phyloP scores from a whole-genome alignment of 352 stramenopile genomes.

The Globisporangium lucens region DNA sequence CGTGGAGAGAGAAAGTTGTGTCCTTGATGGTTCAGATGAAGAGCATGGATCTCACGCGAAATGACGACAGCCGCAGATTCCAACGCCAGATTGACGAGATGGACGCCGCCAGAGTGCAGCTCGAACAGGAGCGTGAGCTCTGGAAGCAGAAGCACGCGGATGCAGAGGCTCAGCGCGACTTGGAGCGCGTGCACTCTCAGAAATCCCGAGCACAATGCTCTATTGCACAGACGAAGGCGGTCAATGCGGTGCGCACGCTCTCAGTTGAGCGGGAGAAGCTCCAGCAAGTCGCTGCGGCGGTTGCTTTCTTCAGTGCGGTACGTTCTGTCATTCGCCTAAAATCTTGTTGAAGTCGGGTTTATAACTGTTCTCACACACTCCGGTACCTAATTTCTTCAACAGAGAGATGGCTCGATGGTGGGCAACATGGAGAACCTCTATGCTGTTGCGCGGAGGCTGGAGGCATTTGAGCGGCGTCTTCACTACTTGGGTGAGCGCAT shows the following conservation, averaged over 20 bases:
- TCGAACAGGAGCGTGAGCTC: constrained; percentile 35
- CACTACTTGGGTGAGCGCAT: constrained; percentile 36
- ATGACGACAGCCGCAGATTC: constrained; percentile 13
- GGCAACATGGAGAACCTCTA: constrained; percentile 45
- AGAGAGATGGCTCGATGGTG: constrained; percentile 39
- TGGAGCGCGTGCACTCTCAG: constrained; percentile 35
- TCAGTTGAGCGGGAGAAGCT: constrained; percentile 45
- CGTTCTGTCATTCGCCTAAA: background rate
- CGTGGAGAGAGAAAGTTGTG: constrained; percentile 63
- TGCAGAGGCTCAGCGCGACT: constrained; percentile 55
- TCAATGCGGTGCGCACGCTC: constrained; percentile 49
- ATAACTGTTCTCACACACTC: too few relatives aligned
- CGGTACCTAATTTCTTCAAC: background rate
- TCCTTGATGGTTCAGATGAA: constrained; percentile 56
- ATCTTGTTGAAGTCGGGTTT: too few relatives aligned
- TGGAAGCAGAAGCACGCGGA: constrained; percentile 55
- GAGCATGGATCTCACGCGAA: constrained; percentile 27
- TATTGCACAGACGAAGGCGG: constrained; percentile 36
- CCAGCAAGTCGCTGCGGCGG: constrained; percentile 35
- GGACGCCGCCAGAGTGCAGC: constrained; percentile 13
- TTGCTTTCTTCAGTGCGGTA: constrained; percentile 46
- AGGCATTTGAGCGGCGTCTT: constrained; percentile 40
- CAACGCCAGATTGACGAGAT: constrained; percentile 14
- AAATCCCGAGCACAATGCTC: constrained; percentile 26
- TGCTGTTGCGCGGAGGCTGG: constrained; percentile 26